Conservation (phyloP, 495 filamentous ascomycete species). For the Cudoniella acicularis region DNA sequence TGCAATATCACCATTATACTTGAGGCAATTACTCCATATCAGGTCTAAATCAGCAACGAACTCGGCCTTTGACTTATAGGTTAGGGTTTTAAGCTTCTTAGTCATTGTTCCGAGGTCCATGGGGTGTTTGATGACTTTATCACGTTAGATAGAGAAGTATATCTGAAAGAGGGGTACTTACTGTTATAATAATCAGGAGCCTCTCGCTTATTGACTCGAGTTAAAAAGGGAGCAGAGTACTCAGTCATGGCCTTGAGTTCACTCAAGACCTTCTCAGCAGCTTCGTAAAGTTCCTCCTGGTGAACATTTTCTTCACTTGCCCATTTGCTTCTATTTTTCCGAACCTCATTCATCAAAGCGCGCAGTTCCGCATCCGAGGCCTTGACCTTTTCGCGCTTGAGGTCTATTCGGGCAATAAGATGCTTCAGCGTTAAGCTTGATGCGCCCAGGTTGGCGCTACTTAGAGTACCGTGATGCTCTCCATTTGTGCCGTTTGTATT, state of each 20-base stretch:
- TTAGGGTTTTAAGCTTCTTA: slow-evolving; percentile 86
- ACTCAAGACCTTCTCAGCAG: slow-evolving; percentile 90
- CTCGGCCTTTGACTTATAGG: slow-evolving; percentile 91
- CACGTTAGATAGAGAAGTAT: slow-evolving; percentile 1
- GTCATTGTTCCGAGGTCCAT: slow-evolving; percentile 99
- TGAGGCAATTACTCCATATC: slow-evolving; percentile 95
- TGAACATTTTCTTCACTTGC: slow-evolving; percentile 94
- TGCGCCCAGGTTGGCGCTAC: slow-evolving; percentile 89
- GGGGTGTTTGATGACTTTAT: slow-evolving; percentile 85
- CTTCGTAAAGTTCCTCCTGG: slow-evolving; percentile 97
- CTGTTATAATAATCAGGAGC: slow-evolving; percentile 91
- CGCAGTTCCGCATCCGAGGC: slow-evolving; percentile 92
- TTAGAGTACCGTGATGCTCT: slow-evolving; percentile 75
- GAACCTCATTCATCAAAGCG: slow-evolving; percentile 89
- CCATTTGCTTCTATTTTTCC: slow-evolving; percentile 98
- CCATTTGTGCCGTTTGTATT: slow-evolving; percentile 33
- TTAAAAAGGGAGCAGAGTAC: slow-evolving; percentile 89
- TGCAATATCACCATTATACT: slow-evolving; percentile 85
- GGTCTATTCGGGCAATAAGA: slow-evolving; percentile 90
- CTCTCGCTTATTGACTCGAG: slow-evolving; percentile 91
- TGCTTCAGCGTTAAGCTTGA: slow-evolving; percentile 97
- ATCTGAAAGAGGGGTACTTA: slow-evolving; percentile 38
- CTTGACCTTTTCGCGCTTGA: slow-evolving; percentile 78
- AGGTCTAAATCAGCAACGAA: slow-evolving; percentile 90
- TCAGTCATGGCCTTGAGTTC: slow-evolving; percentile 96